phyloP scores from a whole-genome alignment of 176 grass and related monocot species.

The Hyparrhenia diplandra region DNA sequence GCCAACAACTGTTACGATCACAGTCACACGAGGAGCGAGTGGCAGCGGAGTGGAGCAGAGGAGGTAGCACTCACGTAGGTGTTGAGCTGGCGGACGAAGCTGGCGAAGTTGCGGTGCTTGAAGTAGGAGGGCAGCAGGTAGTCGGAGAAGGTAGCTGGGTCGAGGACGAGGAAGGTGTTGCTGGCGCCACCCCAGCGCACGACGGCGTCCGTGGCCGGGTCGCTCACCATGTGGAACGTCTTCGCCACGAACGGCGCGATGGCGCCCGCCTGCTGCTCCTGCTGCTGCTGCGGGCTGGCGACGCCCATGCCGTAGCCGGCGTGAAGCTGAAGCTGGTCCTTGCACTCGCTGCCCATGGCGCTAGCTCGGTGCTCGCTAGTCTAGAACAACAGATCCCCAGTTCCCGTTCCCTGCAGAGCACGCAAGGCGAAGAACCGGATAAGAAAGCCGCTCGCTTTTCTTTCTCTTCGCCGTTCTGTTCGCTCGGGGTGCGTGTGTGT shows the following conservation, averaged over 20 bases:
- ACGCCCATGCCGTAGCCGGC: neutral
- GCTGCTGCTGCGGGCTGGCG: neutral
- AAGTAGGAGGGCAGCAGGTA: constrained; percentile 67
- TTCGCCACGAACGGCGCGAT: constrained; percentile 54
- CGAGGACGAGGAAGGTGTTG: constrained; percentile 54
- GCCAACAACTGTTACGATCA: neutral
- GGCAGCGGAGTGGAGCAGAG: neutral
- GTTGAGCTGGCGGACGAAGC: constrained; percentile 96
- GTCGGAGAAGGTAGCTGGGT: constrained; percentile 55
- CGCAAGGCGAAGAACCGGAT: constrained; percentile 9
- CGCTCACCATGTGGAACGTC: constrained; percentile 67
- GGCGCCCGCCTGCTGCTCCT: neutral
- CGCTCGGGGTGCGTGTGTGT: neutral
- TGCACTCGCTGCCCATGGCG: constrained; percentile 43
- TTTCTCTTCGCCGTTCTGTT: neutral
- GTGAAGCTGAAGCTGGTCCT: constrained; percentile 1
- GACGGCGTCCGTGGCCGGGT: constrained; percentile 47
- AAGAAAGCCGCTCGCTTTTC: constrained; percentile 18
- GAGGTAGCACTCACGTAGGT: constrained; percentile 57
- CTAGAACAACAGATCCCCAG: neutral
- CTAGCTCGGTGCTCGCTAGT: neutral
- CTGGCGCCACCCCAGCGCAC: constrained; percentile 42
- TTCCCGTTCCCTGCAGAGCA: neutral
- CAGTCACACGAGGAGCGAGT: neutral
- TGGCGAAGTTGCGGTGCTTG: constrained; percentile 98